Percentiles rank a stretch among this genome's conserved stretches.
These are phyloP conservation scores for Monilinia aucupariae DNA, from an alignment of 2,329 filamentous ascomycete species.

Conservation along the genomic window DNA sequence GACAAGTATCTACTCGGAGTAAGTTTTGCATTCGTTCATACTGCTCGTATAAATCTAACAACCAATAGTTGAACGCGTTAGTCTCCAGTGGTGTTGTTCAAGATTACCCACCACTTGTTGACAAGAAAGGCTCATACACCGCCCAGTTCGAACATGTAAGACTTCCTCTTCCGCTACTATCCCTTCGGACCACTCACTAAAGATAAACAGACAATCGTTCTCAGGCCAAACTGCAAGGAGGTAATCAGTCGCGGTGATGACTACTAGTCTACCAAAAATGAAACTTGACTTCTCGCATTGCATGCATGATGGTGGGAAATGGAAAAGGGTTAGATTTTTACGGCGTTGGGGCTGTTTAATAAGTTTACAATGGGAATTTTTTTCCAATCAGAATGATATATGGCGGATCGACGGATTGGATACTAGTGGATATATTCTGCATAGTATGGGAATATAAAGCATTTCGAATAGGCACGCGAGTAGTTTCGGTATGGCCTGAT, in stretches of 20 bases:
- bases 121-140: slow-evolving; percentile 91
- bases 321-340: not conserved
- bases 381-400: not conserved
- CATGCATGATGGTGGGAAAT: slow-evolving; percentile 6
- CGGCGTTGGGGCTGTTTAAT: slow-evolving; percentile 1
- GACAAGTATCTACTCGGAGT: slow-evolving; percentile 91
- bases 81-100: slow-evolving; percentile 81
- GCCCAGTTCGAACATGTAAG: slow-evolving; percentile 88
- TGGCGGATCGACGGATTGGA: not conserved
- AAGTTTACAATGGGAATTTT: not conserved
- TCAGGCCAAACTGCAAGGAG: slow-evolving; percentile 77
- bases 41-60: slow-evolving; percentile 30
- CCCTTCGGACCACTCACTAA: slow-evolving; percentile 16
- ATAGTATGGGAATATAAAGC: too few relatives aligned
- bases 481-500: too few relatives aligned
- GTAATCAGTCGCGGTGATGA: slow-evolving; percentile 82
- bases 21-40: slow-evolving; percentile 36
- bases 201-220: slow-evolving; percentile 66
- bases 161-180: not conserved
- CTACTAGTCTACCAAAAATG: slow-evolving; percentile 47
- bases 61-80: slow-evolving; percentile 69
- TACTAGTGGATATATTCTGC: too few relatives aligned
- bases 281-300: slow-evolving; percentile 8
- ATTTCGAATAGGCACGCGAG: too few relatives aligned
- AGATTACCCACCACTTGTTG: slow-evolving; percentile 80